Evolutionary conservation across 2,329 filamentous ascomycete species (phyloP).

Genomic region (Acrodontium crateriforme): DNA sequence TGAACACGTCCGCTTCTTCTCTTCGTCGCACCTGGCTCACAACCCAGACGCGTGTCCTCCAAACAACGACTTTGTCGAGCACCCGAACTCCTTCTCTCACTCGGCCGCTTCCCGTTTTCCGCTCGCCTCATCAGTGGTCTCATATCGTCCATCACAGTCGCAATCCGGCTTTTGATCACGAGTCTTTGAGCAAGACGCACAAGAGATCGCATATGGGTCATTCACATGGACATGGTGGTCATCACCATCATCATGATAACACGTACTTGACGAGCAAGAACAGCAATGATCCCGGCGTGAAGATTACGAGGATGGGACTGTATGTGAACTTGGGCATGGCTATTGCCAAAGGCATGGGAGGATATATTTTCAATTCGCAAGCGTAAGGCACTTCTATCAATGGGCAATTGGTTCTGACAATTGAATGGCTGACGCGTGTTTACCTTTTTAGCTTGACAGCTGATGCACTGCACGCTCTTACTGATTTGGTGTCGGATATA

Average conservation of each 20-base stretch:
- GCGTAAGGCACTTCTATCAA: conserved; percentile 20
- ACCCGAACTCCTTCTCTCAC: too few species aligned
- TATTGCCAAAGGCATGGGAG: conserved; percentile 78
- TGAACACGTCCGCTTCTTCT: background rate
- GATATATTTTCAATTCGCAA: conserved; percentile 90
- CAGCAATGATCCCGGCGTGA: conserved; percentile 83
- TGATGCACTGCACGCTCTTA: conserved; percentile 90
- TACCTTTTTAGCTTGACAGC: conserved; percentile 30
- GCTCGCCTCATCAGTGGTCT: conserved; percentile 21
- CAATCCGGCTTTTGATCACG: conserved; percentile 3
- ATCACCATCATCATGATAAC: conserved; percentile 76
- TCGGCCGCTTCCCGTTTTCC: conserved; percentile 3
- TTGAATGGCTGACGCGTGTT: conserved; percentile 1
- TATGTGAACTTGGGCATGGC: conserved; percentile 91
- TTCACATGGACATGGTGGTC: conserved; percentile 37
- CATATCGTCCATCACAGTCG: conserved; percentile 18
- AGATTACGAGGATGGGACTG: conserved; percentile 80
- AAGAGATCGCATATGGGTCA: conserved; percentile 18
- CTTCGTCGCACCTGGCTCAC: background rate
- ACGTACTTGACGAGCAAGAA: conserved; percentile 67
- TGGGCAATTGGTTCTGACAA: background rate
- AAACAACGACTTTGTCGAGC: background rate
- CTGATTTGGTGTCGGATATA: conserved; percentile 88
- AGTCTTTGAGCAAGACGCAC: conserved; percentile 13
- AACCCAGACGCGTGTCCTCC: background rate